Conservation (phyloP, 371 early-diverging fungal genomes). For the Syncephalastrum monosporum region DNA sequence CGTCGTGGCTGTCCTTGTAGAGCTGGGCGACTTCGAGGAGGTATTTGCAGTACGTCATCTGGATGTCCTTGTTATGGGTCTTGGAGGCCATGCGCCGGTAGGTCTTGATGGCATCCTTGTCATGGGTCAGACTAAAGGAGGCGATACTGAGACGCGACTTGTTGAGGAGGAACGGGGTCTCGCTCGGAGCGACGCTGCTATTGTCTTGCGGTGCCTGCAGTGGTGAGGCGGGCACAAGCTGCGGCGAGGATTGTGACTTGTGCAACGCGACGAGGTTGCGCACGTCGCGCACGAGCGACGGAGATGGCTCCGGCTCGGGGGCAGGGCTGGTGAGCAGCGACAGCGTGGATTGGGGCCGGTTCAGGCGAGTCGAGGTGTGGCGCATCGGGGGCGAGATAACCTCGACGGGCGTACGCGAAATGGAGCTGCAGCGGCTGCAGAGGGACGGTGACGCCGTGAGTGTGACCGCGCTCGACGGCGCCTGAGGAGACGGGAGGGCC, state of each 20-base stretch:
- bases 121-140: constrained; percentile 24
- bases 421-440: constrained; percentile 21
- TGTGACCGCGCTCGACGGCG: neutral
- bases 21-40: constrained; percentile 49
- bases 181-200: too few relatives aligned
- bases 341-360: too few relatives aligned
- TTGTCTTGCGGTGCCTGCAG: neutral
- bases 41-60: constrained; percentile 75
- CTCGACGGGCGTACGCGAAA: neutral
- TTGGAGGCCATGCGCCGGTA: constrained; percentile 79
- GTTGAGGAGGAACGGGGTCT: neutral
- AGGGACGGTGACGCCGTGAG: constrained; percentile 11
- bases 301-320: too few relatives aligned
- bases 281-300: neutral
- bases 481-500: neutral
- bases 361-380: too few relatives aligned
- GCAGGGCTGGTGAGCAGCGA: too few relatives aligned
- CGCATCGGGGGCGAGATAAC: too few relatives aligned
- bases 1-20: constrained; percentile 8
- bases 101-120: constrained; percentile 43
- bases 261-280: constrained; percentile 5
- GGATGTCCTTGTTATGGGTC: constrained; percentile 66
- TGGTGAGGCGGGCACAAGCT: neutral
- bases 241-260: constrained; percentile 12
- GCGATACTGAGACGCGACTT: constrained; percentile 18